Conservation (phyloP, 305 asterid genomes). For the Vinca major region DNA sequence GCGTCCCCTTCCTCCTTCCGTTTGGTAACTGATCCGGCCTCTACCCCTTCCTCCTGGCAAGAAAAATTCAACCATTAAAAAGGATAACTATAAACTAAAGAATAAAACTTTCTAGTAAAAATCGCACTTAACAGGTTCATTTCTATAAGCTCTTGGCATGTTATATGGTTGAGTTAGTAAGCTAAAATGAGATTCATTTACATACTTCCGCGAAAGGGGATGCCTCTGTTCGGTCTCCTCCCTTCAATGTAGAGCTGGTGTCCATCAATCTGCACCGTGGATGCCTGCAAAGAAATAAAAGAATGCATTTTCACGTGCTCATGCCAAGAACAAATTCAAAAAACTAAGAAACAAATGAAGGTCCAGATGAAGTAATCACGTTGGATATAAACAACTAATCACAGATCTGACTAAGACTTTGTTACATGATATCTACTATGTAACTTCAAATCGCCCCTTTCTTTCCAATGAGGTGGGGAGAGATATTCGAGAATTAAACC, state of each 20-base stretch:
- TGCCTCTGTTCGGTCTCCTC: constrained; percentile 73
- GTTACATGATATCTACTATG: not conserved
- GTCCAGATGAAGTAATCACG: not conserved
- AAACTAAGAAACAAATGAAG: not conserved
- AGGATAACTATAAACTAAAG: not conserved
- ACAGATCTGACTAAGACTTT: not conserved
- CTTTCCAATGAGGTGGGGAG: not conserved
- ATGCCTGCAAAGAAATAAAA: constrained; percentile 46
- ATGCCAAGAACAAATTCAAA: not conserved
- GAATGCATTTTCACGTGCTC: not conserved
- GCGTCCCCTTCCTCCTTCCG: constrained; percentile 54
- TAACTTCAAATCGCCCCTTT: not conserved
- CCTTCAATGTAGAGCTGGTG: constrained; percentile 85
- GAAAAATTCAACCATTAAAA: constrained; percentile 4
- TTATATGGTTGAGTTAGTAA: not conserved
- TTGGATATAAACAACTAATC: not conserved
- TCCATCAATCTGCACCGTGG: constrained; percentile 61
- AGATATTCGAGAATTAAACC: not conserved
- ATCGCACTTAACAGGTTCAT: not conserved
- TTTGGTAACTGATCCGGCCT: constrained; percentile 55
- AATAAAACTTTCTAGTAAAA: not conserved
- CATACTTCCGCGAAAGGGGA: constrained; percentile 69
- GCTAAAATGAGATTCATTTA: constrained; percentile 8
- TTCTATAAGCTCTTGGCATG: not conserved
- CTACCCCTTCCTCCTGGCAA: constrained; percentile 70